Evolutionary conservation across 306 rosid genomes (phyloP), one percentile per base, ranked within the genome.

Genomic region (Alnus glutinosa): DNA sequence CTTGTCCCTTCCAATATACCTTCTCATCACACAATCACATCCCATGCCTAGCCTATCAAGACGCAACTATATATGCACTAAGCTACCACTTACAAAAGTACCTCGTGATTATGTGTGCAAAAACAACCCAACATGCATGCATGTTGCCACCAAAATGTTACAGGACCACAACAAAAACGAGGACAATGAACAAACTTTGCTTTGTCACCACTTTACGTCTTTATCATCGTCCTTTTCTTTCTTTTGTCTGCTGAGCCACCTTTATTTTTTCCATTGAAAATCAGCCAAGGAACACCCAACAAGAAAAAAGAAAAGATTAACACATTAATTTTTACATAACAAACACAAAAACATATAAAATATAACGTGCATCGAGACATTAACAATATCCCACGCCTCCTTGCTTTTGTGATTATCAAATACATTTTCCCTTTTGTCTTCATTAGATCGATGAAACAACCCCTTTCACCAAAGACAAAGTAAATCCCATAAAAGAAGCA

Each of bases 381-480:
- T 82, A 89, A 85, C 75, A 23, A 23, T 23, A 42, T 79, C 83
- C 89, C 87, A 88, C 80, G 69, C 85, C 82, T 82, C 74, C 87
- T 85, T 80, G 86, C 87, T 82, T 84, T 68, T 77, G 74, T 80
- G 58, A 75, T 80, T 74, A 72, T 85, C 89, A 78, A 84, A 81
- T 61, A 73, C 83, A 70, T 19, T 49, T 76, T 74, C 36, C 44
- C 81, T 46, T 46, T 46, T 83, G 88, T 80, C 86, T 58, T 87
- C 83, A 77, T 78, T 12, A 77, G 66, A 19, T 19, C 37, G 37
- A 34, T 1, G 39, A 9, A 67, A 73, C 84, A 62, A 37, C 71
- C 57, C 15, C 18, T 69, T 72, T 79, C 76, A 82, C 71, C 85
- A 75, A 59, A 70, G 74, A 54, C 81, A 79, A 36, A 28, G 39